Evolutionary conservation across 2,329 filamentous ascomycete genomes (phyloP).

Genomic region (Fusarium oligoseptatum): DNA sequence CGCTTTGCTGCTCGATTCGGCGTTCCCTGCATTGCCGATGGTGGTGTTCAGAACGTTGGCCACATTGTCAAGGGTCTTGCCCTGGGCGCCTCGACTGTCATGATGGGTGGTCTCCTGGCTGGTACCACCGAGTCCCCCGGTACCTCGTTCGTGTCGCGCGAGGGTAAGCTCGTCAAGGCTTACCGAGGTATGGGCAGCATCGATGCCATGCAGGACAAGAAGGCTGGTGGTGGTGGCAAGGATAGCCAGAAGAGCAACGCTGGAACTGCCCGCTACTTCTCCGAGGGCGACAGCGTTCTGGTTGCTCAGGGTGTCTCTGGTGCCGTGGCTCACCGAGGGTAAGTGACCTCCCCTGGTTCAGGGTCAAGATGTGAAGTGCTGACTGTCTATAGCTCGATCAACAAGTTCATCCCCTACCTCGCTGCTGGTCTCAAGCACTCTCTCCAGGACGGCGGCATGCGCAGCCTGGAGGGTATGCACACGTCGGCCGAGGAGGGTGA

Average conservation of each 20-base stretch:
- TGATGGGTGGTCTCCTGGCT: slow-evolving; percentile 99
- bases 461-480: slow-evolving; percentile 83
- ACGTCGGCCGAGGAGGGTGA: slow-evolving; percentile 78
- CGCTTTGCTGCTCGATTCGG: slow-evolving; percentile 92
- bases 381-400: slow-evolving; percentile 75
- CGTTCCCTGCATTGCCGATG: slow-evolving; percentile 97
- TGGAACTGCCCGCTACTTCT: slow-evolving; percentile 98
- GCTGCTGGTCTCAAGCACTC: slow-evolving; percentile 97
- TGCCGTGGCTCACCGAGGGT: slow-evolving; percentile 81
- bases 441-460: slow-evolving; percentile 92
- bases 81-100: slow-evolving; percentile 93
- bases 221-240: slow-evolving; percentile 81
- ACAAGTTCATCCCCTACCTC: slow-evolving; percentile 96
- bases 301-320: slow-evolving; percentile 98
- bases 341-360: slow-evolving; percentile 43
- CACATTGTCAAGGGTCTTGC: slow-evolving; percentile 99
- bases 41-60: slow-evolving; percentile 97
- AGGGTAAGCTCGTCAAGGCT: slow-evolving; percentile 98
- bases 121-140: slow-evolving; percentile 98
- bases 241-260: slow-evolving; percentile 87
- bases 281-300: slow-evolving; percentile 92
- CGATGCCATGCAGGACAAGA: slow-evolving; percentile 99
- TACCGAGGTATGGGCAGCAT: slow-evolving; percentile 99
- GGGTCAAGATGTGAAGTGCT: slow-evolving; percentile 39
- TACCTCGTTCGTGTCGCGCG: slow-evolving; percentile 94